Base-by-base conservation (phyloP, 1,284 basidiomycete genomes). In the Cryptococcus wingfieldii region DNA sequence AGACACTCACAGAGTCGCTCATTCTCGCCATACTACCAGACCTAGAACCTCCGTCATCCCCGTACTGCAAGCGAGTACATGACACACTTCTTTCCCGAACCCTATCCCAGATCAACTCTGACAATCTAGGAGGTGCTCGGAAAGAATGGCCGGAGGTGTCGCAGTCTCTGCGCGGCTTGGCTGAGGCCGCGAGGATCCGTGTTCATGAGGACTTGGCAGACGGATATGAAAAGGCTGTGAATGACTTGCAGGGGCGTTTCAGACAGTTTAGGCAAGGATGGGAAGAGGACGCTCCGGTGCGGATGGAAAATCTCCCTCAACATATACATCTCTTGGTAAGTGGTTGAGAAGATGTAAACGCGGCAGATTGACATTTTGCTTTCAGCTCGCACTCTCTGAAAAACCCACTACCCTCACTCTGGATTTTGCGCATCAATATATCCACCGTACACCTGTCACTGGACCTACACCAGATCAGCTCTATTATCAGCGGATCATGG, bases 21-120 rank as follows among this genome's bases (percentile, higher is more conserved):
- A 77, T 88, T 1, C 77, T 81, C 0, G 54, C 71, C 0, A 79
- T 89, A 5, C 81, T 86, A 0, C 59, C 47, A 0, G 84, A 84
- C 68, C 80, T 92, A 38, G 70, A 69, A 14, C 70, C 72, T 7
- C 82, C 81, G 1, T 83, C 84, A 2, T 64, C 65, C 4, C 80
- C 80, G 2, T 78, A 92, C 27, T 70, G 76, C 18, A 65, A 72
- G 10, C 81, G 89, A 10, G 10, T 34, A 34, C 31, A 34, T 10
- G 31, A 34, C 31, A 8, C 31, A 10, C 31, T 34, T 6, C 31
- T 34, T 6, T 34, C 31, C 31, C 31, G 31, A 10, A 34, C 31
- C 6, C 31, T 34, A 34, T 46, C 44, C 9, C 47, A 63, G 38
- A 38, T 72, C 10, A 49, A 47, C 37, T 51, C 55, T 12, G 61